Base-by-base conservation (phyloP, 768 basidiomycete species). In the Hemileccinum impolitum region DNA sequence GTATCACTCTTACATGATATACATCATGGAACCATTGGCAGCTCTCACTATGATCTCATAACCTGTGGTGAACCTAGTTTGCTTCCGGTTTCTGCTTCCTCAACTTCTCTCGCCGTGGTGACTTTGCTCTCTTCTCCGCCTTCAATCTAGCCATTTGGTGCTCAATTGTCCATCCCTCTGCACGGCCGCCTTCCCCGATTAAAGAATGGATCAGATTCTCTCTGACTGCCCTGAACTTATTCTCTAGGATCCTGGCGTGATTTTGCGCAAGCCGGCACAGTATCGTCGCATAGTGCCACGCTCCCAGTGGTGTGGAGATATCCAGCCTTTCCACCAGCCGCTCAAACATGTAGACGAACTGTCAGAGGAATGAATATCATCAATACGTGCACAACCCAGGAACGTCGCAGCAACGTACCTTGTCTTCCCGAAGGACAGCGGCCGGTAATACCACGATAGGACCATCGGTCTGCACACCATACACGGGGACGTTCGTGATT, bases 251-350 rank as follows among this genome's bases (percentile, higher is more conserved):
- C 38, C 40, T 32, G 1, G 42, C 41, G 13, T 47, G 51, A 14
- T 35, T 39, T 25, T 53, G 11, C 0, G 51, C 51, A 3, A 54
- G 45, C 11, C 53, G 38, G 37, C 51, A 44, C 14, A 47, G 53
- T 39, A 54, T 47, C 2, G 51, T 47, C 0, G 51, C 45, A 10
- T 53, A 47, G 38, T 53, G 45, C 50, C 50, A 53, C 18, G 53
- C 50, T 31, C 50, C 50, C 13, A 47, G 4, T 0, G 45, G 45
- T 19, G 45, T 52, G 4, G 50, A 54, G 1, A 54, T 44, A 6
- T 52, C 45, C n/a, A 47, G 2, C 21, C 9, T 36, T 19, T 54
- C 45, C 5, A 47, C 51, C 1, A 52, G 18, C 6, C 45, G 41
- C 8, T 54, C 50, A 9, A 47, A 52, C 6, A 47, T 21, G 26